Conservation (phyloP, 257 asterid genomes). For the Plantago major region DNA sequence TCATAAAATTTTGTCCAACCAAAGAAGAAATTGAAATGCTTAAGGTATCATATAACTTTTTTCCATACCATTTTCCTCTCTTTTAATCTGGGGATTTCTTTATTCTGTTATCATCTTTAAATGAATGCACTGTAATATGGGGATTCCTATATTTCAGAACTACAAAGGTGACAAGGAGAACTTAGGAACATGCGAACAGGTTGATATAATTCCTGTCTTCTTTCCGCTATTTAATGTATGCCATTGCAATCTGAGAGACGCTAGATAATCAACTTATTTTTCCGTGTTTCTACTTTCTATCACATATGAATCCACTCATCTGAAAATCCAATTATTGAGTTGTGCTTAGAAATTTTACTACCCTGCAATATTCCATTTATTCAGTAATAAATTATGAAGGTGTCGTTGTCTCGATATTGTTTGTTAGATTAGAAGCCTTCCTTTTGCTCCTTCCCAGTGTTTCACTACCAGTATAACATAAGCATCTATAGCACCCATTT, state of each 20-base stretch:
- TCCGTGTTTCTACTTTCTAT: slow-evolving; percentile 6
- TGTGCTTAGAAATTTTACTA: no score
- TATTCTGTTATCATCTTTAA: slow-evolving; percentile 2
- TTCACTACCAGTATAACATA: not conserved
- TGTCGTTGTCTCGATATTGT: no score
- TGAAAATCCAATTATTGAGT: not conserved
- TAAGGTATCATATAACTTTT: slow-evolving; percentile 40
- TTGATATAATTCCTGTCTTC: slow-evolving; percentile 18
- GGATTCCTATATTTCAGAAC: slow-evolving; percentile 39
- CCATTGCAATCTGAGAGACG: slow-evolving; percentile 3
- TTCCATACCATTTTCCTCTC: slow-evolving; percentile 8
- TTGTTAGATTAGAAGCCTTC: no score
- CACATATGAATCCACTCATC: slow-evolving; percentile 3
- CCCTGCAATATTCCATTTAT: no score
- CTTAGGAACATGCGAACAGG: slow-evolving; percentile 93
- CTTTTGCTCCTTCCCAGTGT: not conserved
- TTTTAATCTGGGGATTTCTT: not conserved
- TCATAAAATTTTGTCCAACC: slow-evolving; percentile 86
- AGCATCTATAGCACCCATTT: not conserved
- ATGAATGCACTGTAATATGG: not conserved
- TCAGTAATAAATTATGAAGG: no score
- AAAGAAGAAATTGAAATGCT: slow-evolving; percentile 81
- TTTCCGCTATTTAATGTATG: slow-evolving; percentile 7
- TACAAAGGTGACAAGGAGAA: slow-evolving; percentile 69
- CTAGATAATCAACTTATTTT: not conserved